These are phyloP conservation scores for Aspergillus fumigatiaffinis DNA, from an alignment of 2,329 filamentous ascomycete species.

Conservation along the genomic window DNA sequence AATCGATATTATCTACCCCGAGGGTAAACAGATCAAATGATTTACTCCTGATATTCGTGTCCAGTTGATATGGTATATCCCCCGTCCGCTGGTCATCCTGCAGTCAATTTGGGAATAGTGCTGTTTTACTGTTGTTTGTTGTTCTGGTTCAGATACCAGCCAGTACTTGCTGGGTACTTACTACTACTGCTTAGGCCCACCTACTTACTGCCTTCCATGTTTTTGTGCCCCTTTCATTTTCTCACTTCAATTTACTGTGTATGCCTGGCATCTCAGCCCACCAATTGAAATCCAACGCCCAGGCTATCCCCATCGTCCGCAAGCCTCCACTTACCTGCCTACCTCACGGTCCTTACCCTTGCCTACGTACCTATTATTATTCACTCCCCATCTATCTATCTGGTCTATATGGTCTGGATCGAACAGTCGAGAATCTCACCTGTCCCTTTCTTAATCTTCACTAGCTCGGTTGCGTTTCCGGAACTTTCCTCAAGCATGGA, in stretches of 20 bases:
- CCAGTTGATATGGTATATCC: neutral
- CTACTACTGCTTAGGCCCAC: neutral
- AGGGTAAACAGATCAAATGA: neutral
- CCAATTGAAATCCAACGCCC: conserved; percentile 9
- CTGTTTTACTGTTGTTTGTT: too few relatives aligned
- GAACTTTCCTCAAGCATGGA: neutral
- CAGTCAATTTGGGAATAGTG: too few relatives aligned
- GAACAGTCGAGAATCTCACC: neutral
- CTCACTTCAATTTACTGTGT: too few relatives aligned
- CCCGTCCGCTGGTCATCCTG: too few relatives aligned
- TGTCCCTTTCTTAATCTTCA: neutral
- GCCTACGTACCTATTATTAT: neutral
- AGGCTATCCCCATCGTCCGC: too few relatives aligned
- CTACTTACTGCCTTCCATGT: neutral
- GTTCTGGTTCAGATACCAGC: neutral
- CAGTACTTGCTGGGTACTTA: too few relatives aligned
- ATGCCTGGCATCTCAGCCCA: conserved; percentile 14
- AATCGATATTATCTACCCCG: too few relatives aligned
- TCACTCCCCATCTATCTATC: too few relatives aligned
- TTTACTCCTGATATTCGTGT: too few relatives aligned
- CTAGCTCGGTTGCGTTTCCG: neutral
- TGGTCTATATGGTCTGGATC: neutral
- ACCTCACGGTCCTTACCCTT: too few relatives aligned
- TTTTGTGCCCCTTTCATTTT: neutral
- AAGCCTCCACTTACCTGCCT: too few relatives aligned